phyloP scores from a whole-genome alignment of 2,329 filamentous ascomycete species.

The Tolypocladium sp. region DNA sequence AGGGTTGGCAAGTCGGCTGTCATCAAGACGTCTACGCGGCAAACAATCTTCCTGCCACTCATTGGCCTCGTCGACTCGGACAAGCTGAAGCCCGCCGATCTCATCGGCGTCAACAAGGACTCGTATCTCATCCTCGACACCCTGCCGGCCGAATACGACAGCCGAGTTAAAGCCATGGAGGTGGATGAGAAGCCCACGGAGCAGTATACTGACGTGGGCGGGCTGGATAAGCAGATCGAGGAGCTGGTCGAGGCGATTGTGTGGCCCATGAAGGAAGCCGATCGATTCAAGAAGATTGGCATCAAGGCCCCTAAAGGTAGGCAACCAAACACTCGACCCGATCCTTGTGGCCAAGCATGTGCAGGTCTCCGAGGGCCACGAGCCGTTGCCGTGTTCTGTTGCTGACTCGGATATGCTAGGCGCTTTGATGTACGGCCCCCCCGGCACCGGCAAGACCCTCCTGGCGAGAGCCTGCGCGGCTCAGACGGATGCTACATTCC shows the following conservation, averaged over 20 bases:
- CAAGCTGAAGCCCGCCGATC: slow-evolving; percentile 86
- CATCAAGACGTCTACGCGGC: slow-evolving; percentile 97
- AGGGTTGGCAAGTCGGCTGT: slow-evolving; percentile 96
- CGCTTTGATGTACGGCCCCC: slow-evolving; percentile 94
- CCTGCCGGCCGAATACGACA: slow-evolving; percentile 94
- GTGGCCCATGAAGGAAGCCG: slow-evolving; percentile 99
- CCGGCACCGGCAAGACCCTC: slow-evolving; percentile 83
- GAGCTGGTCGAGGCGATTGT: slow-evolving; percentile 97
- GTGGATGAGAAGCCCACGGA: slow-evolving; percentile 99
- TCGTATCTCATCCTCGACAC: slow-evolving; percentile 97
- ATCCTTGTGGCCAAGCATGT: background rate
- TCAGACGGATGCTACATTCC: slow-evolving; percentile 96
- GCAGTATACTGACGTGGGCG: slow-evolving; percentile 97
- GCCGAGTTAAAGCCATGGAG: slow-evolving; percentile 98
- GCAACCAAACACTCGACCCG: background rate
- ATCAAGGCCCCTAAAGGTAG: slow-evolving; percentile 98
- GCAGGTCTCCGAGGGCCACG: background rate
- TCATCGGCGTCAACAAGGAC: slow-evolving; percentile 98
- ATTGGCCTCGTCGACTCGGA: slow-evolving; percentile 96
- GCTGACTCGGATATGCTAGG: slow-evolving; percentile 39
- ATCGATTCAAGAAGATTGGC: slow-evolving; percentile 98
- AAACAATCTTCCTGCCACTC: slow-evolving; percentile 96
- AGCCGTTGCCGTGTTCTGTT: background rate
- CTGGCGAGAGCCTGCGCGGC: slow-evolving; percentile 93
- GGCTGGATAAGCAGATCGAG: slow-evolving; percentile 97